Base-by-base conservation (phyloP, 2,329 filamentous ascomycete species). In the Alternaria longipes region DNA sequence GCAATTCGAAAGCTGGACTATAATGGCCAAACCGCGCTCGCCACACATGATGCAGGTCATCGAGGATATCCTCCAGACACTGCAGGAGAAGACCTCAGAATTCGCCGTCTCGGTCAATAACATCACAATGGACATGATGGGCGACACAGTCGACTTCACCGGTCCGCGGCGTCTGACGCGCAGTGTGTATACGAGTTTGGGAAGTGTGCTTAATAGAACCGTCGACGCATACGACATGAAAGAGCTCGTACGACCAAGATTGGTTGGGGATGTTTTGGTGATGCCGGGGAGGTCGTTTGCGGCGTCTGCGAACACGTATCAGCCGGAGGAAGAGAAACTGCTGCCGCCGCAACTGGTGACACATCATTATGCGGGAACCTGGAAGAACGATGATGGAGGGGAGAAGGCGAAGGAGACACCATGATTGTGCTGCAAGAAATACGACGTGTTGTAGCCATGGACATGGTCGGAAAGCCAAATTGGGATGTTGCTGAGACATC, bases 1-100 rank as follows among this genome's bases (percentile, higher is more conserved):
- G 28, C 67, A 76, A 54, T 77, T 78, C 56, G 66, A 70, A 3
- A 71, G 56, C 51, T 78, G 74, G 74, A 74, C 67, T 12, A 74
- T 78, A 20, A 67, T 78, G 66, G 64, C 73, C 1, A 67, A 67
- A 52, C 70, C 70, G 1, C 38, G 63, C 1, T 67, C 61, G 6
- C 59, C 68, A 7, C 74, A 76, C 41, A 65, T 76, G 56, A 36
- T 61, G 41, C 62, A 64, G 49, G 66, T 76, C 3, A 65, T 78
- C 46, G 64, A 76, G 0, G 72, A 77, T 46, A 72, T 74, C 18
- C n/a, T 77, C 0, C 47, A 62, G 3, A 59, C 26, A 3, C n/a
- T 77, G 14, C 44, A 47, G 2, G 32, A 60, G 8, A 70, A 60
- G 40, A 56, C 64, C 0, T 4, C 45, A 5, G 50, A 66, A 16